Base-by-base conservation (phyloP, 2,329 filamentous ascomycete genomes). In the Juglanconis sp. region DNA sequence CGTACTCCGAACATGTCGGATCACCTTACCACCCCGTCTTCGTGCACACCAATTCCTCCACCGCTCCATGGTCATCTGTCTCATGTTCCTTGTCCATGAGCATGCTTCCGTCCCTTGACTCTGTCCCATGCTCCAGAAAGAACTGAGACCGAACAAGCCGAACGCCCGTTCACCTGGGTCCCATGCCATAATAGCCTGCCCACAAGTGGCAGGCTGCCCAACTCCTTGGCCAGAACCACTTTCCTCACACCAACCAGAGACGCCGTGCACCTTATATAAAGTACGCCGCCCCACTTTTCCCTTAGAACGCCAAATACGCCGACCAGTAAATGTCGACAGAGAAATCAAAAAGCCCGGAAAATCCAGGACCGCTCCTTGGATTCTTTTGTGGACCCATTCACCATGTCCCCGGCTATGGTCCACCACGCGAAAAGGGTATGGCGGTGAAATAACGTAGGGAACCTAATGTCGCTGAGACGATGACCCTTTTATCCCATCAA, bases 191-290 rank as follows among this genome's bases (percentile, higher is more conserved):
- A 49, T 42, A 53, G 53, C 54, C 54, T 32, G 47, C 38, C 58
- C 30, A 11, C 40, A 56, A 57, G 49, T 54, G 46, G 55, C 51
- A 46, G 51, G 17, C 58, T 49, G 38, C 47, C 54, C 38, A 63
- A 61, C 61, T 58, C 61, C 61, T 35, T 52, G 50, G 49, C 58
- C 51, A 40, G 44, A 52, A 51, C 54, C 54, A 35, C 48, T 48
- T 31, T 47, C 47, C 52, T 38, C 50, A 53, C 47, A 58, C 35
- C 51, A 46, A 15, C 17, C 44, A 38, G 38, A 55, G 46, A 63
- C 61, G 44, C 61, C 58, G 46, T 54, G 54, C 58, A 61, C 61
- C 61, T 40, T 63, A 52, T 52, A 51, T 61, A 61, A 24, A 57
- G 53, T 57, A 61, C 57, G 59, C 56, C 52, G 54, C 54, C 54